These are phyloP conservation scores for Eleusine coracana DNA, from an alignment of 176 grass and related monocot genomes.

Conservation along the genomic window DNA sequence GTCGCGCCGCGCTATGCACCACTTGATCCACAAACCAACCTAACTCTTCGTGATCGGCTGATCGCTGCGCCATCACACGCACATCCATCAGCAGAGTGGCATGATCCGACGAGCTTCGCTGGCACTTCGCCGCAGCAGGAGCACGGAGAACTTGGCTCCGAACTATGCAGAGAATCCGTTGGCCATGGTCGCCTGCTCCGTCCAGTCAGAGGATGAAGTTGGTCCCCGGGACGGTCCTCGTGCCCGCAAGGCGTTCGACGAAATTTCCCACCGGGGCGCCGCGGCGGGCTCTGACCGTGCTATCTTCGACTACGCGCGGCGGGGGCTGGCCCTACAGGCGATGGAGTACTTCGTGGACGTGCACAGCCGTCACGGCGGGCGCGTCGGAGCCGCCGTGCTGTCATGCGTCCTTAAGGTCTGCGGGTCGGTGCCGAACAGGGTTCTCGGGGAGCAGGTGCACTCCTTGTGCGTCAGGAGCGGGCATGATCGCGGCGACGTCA, in stretches of 20 bases:
- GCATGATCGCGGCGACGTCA: conserved; percentile 24
- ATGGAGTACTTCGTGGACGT: conserved; percentile 36
- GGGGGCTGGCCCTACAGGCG: conserved; percentile 14
- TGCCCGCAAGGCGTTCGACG: conserved; percentile 49
- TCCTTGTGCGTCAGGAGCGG: conserved; percentile 46
- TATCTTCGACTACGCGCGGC: conserved; percentile 11
- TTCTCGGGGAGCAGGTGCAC: conserved; percentile 56
- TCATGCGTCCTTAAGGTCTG: conserved; percentile 40
- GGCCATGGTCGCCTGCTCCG: not conserved
- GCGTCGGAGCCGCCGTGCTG: conserved; percentile 10
- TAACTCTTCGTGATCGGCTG: not conserved
- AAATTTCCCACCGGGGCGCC: conserved; percentile 29
- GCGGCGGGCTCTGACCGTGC: not conserved
- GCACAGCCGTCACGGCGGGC: not conserved
- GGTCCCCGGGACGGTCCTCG: not conserved
- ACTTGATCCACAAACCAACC: not conserved
- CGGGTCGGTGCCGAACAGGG: conserved; percentile 29
- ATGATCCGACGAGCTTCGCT: conserved; percentile 23
- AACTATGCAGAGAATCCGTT: not conserved
- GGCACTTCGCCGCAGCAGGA: not conserved
- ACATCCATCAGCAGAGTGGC: not conserved
- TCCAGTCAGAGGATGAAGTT: too few species aligned
- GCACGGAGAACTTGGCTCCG: not conserved
- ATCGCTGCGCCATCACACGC: not conserved
- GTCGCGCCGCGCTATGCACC: not conserved